Conservation (phyloP, 805 yeast species). For the Saturnispora gosingensis region DNA sequence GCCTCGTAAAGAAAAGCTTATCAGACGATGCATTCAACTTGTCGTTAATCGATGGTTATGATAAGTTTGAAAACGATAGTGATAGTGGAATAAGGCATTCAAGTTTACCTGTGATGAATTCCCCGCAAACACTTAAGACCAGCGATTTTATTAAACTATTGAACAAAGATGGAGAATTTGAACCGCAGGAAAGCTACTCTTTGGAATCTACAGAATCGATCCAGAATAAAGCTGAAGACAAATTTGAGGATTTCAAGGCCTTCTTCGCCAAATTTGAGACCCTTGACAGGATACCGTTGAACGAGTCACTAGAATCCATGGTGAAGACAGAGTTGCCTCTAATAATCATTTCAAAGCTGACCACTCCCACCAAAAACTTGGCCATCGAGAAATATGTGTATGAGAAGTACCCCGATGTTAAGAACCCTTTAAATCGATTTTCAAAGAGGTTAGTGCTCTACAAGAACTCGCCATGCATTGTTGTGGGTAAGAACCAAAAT, state of each 20-base stretch:
- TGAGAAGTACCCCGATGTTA: constrained; percentile 44
- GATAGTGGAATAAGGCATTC: too few relatives aligned
- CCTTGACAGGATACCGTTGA: neutral
- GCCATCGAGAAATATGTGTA: constrained; percentile 79
- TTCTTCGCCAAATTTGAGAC: neutral
- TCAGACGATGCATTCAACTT: constrained; percentile 18
- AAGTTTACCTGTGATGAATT: neutral
- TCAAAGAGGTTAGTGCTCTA: constrained; percentile 60
- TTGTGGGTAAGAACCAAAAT: constrained; percentile 91
- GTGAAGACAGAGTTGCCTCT: constrained; percentile 31
- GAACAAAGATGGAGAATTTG: constrained; percentile 8
- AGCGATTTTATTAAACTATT: constrained; percentile 14
- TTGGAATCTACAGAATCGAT: neutral
- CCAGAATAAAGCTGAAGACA: neutral
- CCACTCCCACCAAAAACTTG: constrained; percentile 65
- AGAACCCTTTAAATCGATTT: constrained; percentile 16
- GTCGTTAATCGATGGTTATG: constrained; percentile 4
- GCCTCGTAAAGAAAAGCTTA: neutral
- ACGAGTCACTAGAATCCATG: constrained; percentile 10
- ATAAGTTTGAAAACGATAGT: neutral
- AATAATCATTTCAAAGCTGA: constrained; percentile 46
- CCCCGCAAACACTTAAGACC: constrained; percentile 19
- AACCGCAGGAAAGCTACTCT: neutral
- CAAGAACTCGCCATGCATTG: constrained; percentile 76
- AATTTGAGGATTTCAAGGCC: neutral